Conservation (phyloP, 139 green algal genomes). For the Astrephomene gubernaculifera region DNA sequence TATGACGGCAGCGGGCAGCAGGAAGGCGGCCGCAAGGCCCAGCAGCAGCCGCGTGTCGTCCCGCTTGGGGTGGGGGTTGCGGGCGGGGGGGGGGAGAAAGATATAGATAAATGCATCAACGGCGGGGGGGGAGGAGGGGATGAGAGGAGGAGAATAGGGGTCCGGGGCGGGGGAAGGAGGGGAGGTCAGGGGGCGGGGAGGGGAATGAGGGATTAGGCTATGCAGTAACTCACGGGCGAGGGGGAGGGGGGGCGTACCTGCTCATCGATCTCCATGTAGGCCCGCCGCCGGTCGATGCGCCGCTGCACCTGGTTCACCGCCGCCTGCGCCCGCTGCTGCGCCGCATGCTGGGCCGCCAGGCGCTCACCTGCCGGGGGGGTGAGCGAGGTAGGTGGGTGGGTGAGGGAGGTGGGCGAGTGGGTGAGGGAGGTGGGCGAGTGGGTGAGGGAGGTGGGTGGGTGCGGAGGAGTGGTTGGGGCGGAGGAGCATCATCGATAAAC, state of each 20-base stretch:
- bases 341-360: constrained; percentile 14
- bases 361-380: constrained; percentile 8
- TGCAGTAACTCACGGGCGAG: background rate
- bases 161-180: background rate
- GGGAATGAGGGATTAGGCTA: background rate
- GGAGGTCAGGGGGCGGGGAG: background rate
- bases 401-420: background rate
- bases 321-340: background rate
- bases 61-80: constrained; percentile 38
- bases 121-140: background rate
- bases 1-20: constrained; percentile 59
- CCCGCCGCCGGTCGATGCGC: constrained; percentile 49
- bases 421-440: background rate
- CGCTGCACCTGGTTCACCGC: constrained; percentile 37
- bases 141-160: background rate
- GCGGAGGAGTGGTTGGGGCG: background rate
- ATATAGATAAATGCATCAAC: background rate
- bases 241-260: constrained; percentile 10
- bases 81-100: background rate
- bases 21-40: constrained; percentile 48
- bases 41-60: constrained; percentile 46
- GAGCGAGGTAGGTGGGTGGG: background rate
- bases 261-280: constrained; percentile 53
- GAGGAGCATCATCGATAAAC: too few species aligned
- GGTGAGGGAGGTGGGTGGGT: background rate